Evolutionary conservation across 106 monocot genomes (phyloP).

Genomic region (Triglochin maritima): DNA sequence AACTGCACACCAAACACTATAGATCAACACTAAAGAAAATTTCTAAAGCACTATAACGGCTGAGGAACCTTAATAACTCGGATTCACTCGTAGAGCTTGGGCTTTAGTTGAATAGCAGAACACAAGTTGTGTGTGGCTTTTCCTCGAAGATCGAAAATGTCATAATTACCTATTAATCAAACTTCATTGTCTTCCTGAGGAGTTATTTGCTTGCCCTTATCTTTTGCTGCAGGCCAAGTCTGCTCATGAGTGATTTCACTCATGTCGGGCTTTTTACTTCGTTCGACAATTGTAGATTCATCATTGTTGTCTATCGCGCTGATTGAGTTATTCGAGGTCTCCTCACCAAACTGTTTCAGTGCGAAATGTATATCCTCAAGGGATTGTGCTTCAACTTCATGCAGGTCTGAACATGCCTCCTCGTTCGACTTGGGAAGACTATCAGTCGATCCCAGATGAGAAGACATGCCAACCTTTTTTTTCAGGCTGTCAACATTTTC

Average conservation of each 20-base stretch:
- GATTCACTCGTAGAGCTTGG: neutral
- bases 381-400: conserved; percentile 8
- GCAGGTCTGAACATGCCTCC: neutral
- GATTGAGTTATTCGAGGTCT: neutral
- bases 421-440: neutral
- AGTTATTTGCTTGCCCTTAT: neutral
- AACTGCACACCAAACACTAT: neutral
- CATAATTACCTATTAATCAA: neutral
- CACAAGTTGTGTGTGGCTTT: neutral
- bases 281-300: neutral
- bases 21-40: neutral
- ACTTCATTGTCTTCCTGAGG: neutral
- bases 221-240: neutral
- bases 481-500: neutral
- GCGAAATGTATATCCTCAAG: conserved; percentile 11
- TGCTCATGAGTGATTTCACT: neutral
- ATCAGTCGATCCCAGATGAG: neutral
- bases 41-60: neutral
- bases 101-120: neutral
- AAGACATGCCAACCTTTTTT: neutral
- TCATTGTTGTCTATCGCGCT: neutral
- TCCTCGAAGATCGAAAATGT: neutral
- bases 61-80: neutral
- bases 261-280: neutral
- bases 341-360: neutral